These are phyloP conservation scores for Tetrahymena thermophila DNA, from an alignment of 73 alveolate genomes.

Conservation along the genomic window DNA sequence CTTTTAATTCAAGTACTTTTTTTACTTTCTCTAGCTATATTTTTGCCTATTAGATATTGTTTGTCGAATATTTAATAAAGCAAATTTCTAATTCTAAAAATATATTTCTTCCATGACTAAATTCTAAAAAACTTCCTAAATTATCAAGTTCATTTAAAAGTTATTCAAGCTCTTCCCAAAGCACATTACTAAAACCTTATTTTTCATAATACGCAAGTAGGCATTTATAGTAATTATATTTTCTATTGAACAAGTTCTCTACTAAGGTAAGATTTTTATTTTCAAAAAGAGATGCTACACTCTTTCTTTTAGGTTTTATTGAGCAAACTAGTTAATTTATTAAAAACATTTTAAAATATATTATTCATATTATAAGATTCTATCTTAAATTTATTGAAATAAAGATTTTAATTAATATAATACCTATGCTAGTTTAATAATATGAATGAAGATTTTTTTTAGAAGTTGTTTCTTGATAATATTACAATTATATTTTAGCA, in stretches of 20 bases:
- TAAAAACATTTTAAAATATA: no score
- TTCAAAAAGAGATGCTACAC: not conserved
- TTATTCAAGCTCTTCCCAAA: not conserved
- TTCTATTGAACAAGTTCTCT: not conserved
- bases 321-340: not conserved
- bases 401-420: not conserved
- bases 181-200: not conserved
- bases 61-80: not conserved
- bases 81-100: not conserved
- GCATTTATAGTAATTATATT: not conserved
- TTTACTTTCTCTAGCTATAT: not conserved
- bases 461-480: not conserved
- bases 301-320: not conserved
- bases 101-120: not conserved
- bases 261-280: not conserved
- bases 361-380: no score
- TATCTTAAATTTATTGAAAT: no score
- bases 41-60: not conserved
- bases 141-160: not conserved
- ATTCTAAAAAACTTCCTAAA: not conserved
- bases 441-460: not conserved
- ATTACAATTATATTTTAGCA: not conserved
- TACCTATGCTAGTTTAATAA: not conserved
- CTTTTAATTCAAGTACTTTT: not conserved
- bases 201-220: not conserved